A percentile compares a stretch with the other conserved stretches of the same genome.
These are phyloP conservation scores for Linum usitatissimum DNA, from an alignment of 345 rosid genomes.

Conservation along the genomic window DNA sequence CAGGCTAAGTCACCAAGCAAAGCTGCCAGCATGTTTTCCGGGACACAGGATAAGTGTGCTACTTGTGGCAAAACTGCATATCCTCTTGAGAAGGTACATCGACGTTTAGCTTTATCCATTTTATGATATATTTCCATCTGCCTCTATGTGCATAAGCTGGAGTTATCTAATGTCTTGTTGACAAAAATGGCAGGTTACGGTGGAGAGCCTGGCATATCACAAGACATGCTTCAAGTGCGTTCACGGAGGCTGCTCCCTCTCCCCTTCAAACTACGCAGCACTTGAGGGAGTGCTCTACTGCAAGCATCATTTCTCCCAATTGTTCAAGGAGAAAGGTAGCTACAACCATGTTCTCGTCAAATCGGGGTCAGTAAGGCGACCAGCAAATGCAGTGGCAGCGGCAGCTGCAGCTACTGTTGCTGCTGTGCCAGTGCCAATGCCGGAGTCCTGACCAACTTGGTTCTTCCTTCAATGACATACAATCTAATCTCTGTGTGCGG, in stretches of 20 bases:
- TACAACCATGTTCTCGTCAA: constrained; percentile 73
- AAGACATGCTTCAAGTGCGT: constrained; percentile 95
- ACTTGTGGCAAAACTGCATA: constrained; percentile 95
- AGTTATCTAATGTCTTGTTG: too few relatives aligned
- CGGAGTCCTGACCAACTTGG: not conserved
- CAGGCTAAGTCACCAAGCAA: constrained; percentile 93
- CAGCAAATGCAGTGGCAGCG: constrained; percentile 23
- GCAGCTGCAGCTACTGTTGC: not conserved
- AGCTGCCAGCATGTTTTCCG: constrained; percentile 92
- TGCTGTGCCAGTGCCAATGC: not conserved
- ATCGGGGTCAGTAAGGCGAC: constrained; percentile 69
- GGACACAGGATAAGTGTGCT: constrained; percentile 95
- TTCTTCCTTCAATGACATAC: too few relatives aligned
- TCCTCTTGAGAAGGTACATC: constrained; percentile 84
- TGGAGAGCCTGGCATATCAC: constrained; percentile 79
- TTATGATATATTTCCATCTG: not conserved
- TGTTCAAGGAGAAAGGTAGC: constrained; percentile 97
- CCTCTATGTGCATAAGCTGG: too few relatives aligned
- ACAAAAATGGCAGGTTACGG: constrained; percentile 49
- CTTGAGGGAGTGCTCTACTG: constrained; percentile 87
- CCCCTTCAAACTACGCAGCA: constrained; percentile 98
- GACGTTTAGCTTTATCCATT: not conserved
- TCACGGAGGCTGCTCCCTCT: constrained; percentile 83
- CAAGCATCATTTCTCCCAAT: constrained; percentile 94
- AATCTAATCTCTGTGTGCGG: not conserved